Evolutionary conservation across 768 basidiomycete species (phyloP).

Genomic region (Pisolithus sp.): DNA sequence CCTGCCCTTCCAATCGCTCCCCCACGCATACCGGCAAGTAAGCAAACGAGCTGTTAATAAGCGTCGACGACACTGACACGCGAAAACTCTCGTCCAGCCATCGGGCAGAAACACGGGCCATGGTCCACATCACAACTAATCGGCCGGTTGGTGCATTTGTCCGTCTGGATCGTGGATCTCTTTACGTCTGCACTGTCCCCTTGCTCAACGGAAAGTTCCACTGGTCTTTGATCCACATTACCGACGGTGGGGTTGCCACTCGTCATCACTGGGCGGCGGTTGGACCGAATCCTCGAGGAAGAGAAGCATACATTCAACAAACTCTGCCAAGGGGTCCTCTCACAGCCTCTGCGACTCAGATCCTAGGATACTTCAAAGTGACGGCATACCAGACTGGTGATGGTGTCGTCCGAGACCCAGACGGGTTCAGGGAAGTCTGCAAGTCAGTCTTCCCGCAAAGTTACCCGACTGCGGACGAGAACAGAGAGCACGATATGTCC

Average conservation of each 20-base stretch:
- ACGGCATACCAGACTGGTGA: conserved; percentile 3
- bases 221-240: conserved; percentile 15
- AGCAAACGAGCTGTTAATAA: too few relatives aligned
- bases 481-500: conserved; percentile 14
- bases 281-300: conserved; percentile 1
- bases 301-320: conserved; percentile 15
- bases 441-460: conserved; percentile 9
- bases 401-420: neutral
- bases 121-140: neutral
- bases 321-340: conserved; percentile 10
- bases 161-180: conserved; percentile 9
- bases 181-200: conserved; percentile 18
- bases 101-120: neutral
- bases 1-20: too few relatives aligned
- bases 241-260: conserved; percentile 8
- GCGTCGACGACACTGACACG: too few relatives aligned
- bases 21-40: too few relatives aligned
- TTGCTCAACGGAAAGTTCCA: conserved; percentile 15
- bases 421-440: conserved; percentile 9
- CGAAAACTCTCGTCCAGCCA: neutral
- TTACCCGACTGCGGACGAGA: conserved; percentile 13
- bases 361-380: conserved; percentile 19
- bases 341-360: conserved; percentile 12
- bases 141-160: neutral
- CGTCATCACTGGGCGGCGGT: conserved; percentile 19